phyloP scores from a whole-genome alignment of 495 filamentous ascomycete genomes.

The Podospora sp. region DNA sequence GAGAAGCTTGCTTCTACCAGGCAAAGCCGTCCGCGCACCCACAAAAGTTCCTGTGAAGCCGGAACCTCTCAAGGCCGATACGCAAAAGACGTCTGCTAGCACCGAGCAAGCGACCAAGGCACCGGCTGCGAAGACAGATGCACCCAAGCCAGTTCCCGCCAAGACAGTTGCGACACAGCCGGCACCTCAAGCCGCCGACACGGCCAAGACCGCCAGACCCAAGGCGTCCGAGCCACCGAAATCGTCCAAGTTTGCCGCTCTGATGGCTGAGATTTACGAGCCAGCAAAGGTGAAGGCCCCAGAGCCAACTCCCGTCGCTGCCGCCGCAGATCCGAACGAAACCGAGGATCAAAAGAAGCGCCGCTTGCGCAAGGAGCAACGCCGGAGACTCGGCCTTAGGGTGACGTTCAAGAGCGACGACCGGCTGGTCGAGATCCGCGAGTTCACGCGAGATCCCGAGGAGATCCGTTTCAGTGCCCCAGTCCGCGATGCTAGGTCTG shows the following conservation, averaged over 20 bases:
- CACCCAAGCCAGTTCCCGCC: neutral
- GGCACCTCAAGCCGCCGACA: conserved; percentile 8
- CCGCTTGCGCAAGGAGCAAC: conserved; percentile 76
- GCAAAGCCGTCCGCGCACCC: conserved; percentile 34
- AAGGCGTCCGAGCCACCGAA: conserved; percentile 25
- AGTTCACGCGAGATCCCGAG: conserved; percentile 78
- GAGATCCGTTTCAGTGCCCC: conserved; percentile 71
- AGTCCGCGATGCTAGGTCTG: conserved; percentile 68
- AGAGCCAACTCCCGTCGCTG: conserved; percentile 47
- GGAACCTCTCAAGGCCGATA: conserved; percentile 27
- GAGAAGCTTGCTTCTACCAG: conserved; percentile 37
- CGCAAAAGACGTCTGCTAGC: conserved; percentile 10
- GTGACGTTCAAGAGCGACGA: conserved; percentile 70
- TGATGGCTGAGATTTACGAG: conserved; percentile 67
- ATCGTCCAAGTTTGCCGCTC: conserved; percentile 44
- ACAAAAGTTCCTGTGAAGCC: conserved; percentile 37
- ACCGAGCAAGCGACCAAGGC: conserved; percentile 6
- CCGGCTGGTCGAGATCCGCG: conserved; percentile 68
- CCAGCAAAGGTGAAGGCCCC: conserved; percentile 52
- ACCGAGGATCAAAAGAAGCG: conserved; percentile 74
- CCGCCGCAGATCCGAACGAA: conserved; percentile 60
- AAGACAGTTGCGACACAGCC: conserved; percentile 4
- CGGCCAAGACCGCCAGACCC: conserved; percentile 25
- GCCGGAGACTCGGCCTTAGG: conserved; percentile 68
- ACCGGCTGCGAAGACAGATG: conserved; percentile 22